Base-by-base conservation (phyloP, 352 stramenopile genomes). In the Phytophthora hybrid region DNA sequence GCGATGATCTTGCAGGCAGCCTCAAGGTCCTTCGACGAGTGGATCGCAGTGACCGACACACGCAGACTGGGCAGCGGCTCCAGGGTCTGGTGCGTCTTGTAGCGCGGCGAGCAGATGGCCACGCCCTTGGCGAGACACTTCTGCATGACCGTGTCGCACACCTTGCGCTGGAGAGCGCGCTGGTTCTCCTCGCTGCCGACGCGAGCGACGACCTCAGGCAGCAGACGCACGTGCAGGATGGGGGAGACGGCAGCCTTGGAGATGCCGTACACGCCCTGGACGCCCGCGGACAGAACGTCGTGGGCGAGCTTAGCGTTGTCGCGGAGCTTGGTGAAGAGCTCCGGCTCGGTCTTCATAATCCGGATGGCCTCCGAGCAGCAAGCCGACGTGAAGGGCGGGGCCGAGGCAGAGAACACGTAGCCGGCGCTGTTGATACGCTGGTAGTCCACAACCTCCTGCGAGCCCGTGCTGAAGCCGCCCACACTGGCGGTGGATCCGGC, bases 371-470 rank as follows among this genome's bases (percentile, higher is more conserved):
- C 91, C 7, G 90, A 94, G 39, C 89, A 93, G 58, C 88, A 97
- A 5, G 93, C 88, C 10, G 90, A 97, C 61, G 98, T 97, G 81
- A 99, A 99, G 9, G 98, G 98, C 41, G 98, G 97, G 26, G 95
- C 90, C 57, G 97, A 98, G n/a, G 98, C 98, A 69, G 95, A 99
- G 82, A 99, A 99, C 72, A 98, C 98, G 81, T 99, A 99, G 57
- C 97, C 98, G 6, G 97, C 97, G 46, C 96, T 98, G 74, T 96
- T 99, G 37, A 99, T 90, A 56, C 98, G 94, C 84, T 99, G 98
- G 88, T 99, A 98, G 81, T 99, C 97, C 10, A 99, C 95, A 6
- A 99, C 94, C 66, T 99, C 97, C 73, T 97, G 90, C 58, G 90
- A 98, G 13, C 98, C 98, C 44, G 98, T 97, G 66, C 96, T 99